These are phyloP conservation scores for Saccharomycopsis fermentans DNA, from an alignment of 805 yeast genomes.

Conservation along the genomic window DNA sequence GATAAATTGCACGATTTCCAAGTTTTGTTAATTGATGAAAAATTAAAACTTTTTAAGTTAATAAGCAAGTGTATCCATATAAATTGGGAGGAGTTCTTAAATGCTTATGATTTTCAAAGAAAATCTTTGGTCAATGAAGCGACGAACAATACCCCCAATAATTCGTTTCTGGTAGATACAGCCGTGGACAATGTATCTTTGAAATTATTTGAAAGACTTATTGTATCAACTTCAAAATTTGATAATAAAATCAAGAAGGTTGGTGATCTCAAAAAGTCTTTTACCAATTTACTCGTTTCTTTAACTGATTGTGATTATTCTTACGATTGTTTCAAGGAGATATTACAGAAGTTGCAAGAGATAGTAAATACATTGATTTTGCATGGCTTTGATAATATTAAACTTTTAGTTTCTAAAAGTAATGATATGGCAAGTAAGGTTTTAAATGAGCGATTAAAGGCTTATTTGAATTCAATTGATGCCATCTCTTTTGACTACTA, in stretches of 20 bases:
- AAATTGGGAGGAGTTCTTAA: conserved; percentile 45
- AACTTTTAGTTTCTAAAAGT: conserved; percentile 25
- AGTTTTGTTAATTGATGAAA: conserved; percentile 31
- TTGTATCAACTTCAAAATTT: conserved; percentile 24
- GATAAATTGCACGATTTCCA: conserved; percentile 32
- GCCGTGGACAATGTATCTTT: conserved; percentile 26
- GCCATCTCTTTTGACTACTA: conserved; percentile 2
- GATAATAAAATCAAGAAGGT: conserved; percentile 26
- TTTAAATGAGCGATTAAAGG: conserved; percentile 24
- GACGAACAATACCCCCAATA: neutral
- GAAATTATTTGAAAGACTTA: conserved; percentile 26
- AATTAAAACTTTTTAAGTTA: conserved; percentile 25
- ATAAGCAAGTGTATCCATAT: conserved; percentile 30
- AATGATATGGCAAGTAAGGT: conserved; percentile 26
- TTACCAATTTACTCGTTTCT: conserved; percentile 21
- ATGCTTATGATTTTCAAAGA: conserved; percentile 38
- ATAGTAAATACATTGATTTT: conserved; percentile 27
- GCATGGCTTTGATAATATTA: conserved; percentile 30
- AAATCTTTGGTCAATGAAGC: conserved; percentile 3
- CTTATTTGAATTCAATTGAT: neutral
- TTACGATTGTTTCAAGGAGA: conserved; percentile 15
- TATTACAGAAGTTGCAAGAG: conserved; percentile 27
- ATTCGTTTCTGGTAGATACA: conserved; percentile 20
- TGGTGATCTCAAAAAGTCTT: conserved; percentile 22
- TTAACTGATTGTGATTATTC: conserved; percentile 25